Base-by-base conservation (phyloP, 192 early-diverging fungal genomes). In the Helicostylum pulchrum region DNA sequence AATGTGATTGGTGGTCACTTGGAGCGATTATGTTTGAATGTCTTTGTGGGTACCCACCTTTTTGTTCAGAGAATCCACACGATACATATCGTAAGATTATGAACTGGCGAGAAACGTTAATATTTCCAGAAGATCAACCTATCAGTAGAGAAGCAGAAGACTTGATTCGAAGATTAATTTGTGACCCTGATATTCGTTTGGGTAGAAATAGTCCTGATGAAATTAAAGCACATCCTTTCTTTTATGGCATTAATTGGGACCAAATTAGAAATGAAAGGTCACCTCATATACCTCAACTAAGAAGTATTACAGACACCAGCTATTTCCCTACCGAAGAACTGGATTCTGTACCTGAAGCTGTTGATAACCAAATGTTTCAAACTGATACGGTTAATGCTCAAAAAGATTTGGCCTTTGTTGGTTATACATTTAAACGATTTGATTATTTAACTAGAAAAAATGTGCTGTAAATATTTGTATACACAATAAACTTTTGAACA, bases 11-110 rank as follows among this genome's bases (percentile, higher is more conserved):
- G 93, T 99, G 98, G 98, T 96, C 94, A 7, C 73, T 99, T 26
- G 98, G 98, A 26, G 94, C 95, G 5, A 99, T 99, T 69, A 97
- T 99, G 92, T 99, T 93, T 80, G 98, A 99, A 72, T 97, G 97
- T 67, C 79, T 99, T 66, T 89, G 94, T 43, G 98, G 97, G 17
- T 99, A 97, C 66, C 97, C 97, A 47, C 96, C 98, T 5, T 99
- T 99, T 73, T 96, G 94, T 74, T 90, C 89, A 53, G 96, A 98
- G 51, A 90, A 89, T 74, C 85, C 93, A 26, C 93, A 96, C 61
- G 98, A 98, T 61, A 99, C 96, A 0, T 99, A 98, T 69, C 86
- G 91, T 54, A 98, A 99, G 83, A 99, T 99, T 70, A 92, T 99
- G 77, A 91, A 93, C 72, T 98, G 96, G 96, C 83, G 87, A 31